Evolutionary conservation across 768 basidiomycete genomes (phyloP).

Genomic region (Rossbeevera mucosa): DNA sequence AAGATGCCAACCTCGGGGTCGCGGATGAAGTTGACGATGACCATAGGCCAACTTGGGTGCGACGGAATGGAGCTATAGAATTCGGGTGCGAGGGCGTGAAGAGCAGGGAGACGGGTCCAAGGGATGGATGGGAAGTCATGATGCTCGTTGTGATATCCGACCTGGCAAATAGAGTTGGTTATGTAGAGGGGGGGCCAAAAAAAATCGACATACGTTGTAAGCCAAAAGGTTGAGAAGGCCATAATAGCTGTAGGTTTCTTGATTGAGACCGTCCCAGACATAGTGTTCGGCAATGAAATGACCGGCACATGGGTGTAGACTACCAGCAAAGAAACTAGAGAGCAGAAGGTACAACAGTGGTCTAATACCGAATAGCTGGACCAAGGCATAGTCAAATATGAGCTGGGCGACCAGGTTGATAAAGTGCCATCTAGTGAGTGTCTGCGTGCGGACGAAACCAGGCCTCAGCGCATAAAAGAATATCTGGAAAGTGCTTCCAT

Average conservation of each 20-base stretch:
- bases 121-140: conserved; percentile 97
- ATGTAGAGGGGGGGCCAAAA: not conserved
- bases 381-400: conserved; percentile 65
- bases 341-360: conserved; percentile 79
- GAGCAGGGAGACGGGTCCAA: conserved; percentile 87
- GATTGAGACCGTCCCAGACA: conserved; percentile 84
- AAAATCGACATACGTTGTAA: conserved; percentile 72
- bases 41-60: conserved; percentile 93
- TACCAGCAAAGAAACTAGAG: conserved; percentile 94
- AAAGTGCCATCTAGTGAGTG: conserved; percentile 77
- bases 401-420: conserved; percentile 72
- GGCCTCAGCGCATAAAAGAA: conserved; percentile 97
- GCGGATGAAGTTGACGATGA: conserved; percentile 90
- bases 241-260: conserved; percentile 98
- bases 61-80: conserved; percentile 86
- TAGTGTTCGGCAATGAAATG: conserved; percentile 99
- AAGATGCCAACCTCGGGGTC: conserved; percentile 87
- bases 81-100: conserved; percentile 82
- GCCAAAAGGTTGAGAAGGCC: conserved; percentile 85
- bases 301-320: conserved; percentile 90
- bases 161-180: conserved; percentile 39
- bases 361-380: conserved; percentile 39
- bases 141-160: conserved; percentile 99
- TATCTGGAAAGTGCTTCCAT: conserved; percentile 89
- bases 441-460: conserved; percentile 83